A percentile compares a stretch with the other conserved stretches of the same genome.
Conservation (phyloP, 2,329 filamentous ascomycete species). For the Monilinia polystroma region DNA sequence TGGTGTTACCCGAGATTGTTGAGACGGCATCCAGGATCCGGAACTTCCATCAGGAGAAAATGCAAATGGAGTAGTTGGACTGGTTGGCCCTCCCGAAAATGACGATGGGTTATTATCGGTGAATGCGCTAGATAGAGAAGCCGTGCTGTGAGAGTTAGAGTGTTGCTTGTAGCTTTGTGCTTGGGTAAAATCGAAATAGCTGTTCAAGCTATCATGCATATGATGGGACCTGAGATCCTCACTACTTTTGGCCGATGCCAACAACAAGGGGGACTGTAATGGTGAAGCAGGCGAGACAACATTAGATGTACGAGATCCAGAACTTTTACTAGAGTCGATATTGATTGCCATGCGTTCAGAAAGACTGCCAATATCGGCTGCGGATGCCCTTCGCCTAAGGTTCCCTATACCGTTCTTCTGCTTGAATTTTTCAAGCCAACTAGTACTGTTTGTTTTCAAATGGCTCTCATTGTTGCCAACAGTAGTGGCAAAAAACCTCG, state of each 20-base stretch:
- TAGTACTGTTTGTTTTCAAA: slow-evolving; percentile 67
- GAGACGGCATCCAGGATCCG: slow-evolving; percentile 62
- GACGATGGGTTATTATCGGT: slow-evolving; percentile 63
- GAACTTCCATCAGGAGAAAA: slow-evolving; percentile 73
- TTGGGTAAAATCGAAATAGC: slow-evolving; percentile 58
- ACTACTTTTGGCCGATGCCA: slow-evolving; percentile 64
- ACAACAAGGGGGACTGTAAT: slow-evolving; percentile 64
- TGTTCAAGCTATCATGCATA: slow-evolving; percentile 52
- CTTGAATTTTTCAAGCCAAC: slow-evolving; percentile 95
- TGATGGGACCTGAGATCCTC: slow-evolving; percentile 57
- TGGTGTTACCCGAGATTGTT: slow-evolving; percentile 49
- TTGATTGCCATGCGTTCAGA: slow-evolving; percentile 62
- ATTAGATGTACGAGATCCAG: slow-evolving; percentile 60
- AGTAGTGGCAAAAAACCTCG: slow-evolving; percentile 73
- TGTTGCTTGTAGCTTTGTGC: slow-evolving; percentile 55
- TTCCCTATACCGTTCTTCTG: slow-evolving; percentile 57
- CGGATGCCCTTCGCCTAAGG: slow-evolving; percentile 57
- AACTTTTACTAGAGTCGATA: slow-evolving; percentile 53
- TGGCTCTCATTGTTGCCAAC: slow-evolving; percentile 71
- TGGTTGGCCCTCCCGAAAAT: slow-evolving; percentile 70
- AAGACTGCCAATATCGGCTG: slow-evolving; percentile 58
- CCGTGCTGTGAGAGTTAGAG: slow-evolving; percentile 64
- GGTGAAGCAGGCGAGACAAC: slow-evolving; percentile 74
- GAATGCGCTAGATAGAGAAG: slow-evolving; percentile 66
- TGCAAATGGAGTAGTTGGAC: slow-evolving; percentile 70